Base-by-base conservation (phyloP, 2,329 filamentous ascomycete species). In the Trichothecium sympodiale region DNA sequence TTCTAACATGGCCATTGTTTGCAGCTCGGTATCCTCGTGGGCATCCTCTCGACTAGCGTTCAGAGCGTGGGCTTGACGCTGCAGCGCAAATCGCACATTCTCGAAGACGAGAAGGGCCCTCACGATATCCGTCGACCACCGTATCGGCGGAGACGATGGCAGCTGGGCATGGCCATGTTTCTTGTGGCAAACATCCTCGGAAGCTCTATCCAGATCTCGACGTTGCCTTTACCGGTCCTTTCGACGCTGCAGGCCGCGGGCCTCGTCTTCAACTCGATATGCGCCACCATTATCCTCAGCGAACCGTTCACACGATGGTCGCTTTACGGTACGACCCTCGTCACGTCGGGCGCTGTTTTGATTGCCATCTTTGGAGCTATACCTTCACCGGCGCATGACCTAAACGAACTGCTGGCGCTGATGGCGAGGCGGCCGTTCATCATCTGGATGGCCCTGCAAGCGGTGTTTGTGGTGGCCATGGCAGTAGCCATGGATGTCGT, bases 241-340 rank as follows among this genome's bases (percentile, higher is more conserved):
- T 96, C 89, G 38, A 95, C 91, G 1, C 67, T 98, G 27, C 91
- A 98, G 63, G 89, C 89, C 14, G 94, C 89, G 4, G 91, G 91
- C 31, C 71, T 98, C 37, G 91, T 98, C 42, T 98, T 98, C 70
- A 98, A 98, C 66, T 94, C 89, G 38, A 86, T 96, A 58, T 94
- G 93, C 69, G 91, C 91, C 42, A 93, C 87, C 31, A 64, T 96
- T 38, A 85, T 96, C 50, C 73, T 98, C 33, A 80, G 83, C 51
- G 89, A 98, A 60, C 85, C 88, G 4, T 98, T 96, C 60, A 96
- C 91, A 35, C 76, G 74, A 55, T 93, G 87, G 72, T 95, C 89
- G n/a, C 69, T 94, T 27, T 74, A 84, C 50, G 91, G 91, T 27
- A 98, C 91, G 2, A 50, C 91, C 35, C 74, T 98, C 34, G 91